phyloP scores from a whole-genome alignment of 2,329 filamentous ascomycete species.

The Thermothelomyces thermophilus region DNA sequence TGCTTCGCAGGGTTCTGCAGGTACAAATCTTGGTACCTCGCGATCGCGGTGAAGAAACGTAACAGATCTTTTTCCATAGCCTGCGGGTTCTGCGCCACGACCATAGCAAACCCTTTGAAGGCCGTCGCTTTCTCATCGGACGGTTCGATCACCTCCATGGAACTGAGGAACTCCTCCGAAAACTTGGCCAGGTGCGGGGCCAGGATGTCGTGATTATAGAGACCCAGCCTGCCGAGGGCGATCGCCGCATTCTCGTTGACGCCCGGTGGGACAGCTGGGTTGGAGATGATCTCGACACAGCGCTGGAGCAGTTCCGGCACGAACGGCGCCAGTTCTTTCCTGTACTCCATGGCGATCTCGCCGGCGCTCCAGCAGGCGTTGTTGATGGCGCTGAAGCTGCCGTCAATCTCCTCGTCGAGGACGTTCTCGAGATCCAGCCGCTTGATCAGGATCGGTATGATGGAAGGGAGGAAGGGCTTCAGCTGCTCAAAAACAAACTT shows the following conservation, averaged over 20 bases:
- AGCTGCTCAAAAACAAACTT: slow-evolving; percentile 85
- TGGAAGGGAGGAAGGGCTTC: slow-evolving; percentile 61
- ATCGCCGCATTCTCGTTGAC: slow-evolving; percentile 93
- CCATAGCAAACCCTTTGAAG: slow-evolving; percentile 79
- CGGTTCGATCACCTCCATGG: slow-evolving; percentile 77
- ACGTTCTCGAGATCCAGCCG: slow-evolving; percentile 79
- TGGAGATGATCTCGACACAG: slow-evolving; percentile 75
- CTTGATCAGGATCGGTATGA: slow-evolving; percentile 76
- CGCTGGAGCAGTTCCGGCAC: slow-evolving; percentile 70
- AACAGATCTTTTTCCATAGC: slow-evolving; percentile 83
- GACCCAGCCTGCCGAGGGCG: slow-evolving; percentile 78
- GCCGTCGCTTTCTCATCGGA: slow-evolving; percentile 94
- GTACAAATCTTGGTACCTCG: slow-evolving; percentile 63
- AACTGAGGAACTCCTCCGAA: slow-evolving; percentile 71
- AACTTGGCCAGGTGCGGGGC: slow-evolving; percentile 74
- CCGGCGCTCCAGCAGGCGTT: slow-evolving; percentile 97
- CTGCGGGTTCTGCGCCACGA: slow-evolving; percentile 80
- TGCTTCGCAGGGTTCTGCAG: slow-evolving; percentile 55
- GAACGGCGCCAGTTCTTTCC: slow-evolving; percentile 68
- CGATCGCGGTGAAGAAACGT: slow-evolving; percentile 78
- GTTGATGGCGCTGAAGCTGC: slow-evolving; percentile 87
- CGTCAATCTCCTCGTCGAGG: slow-evolving; percentile 73
- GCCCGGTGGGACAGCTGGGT: slow-evolving; percentile 76
- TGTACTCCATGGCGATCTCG: slow-evolving; percentile 79
- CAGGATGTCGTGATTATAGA: slow-evolving; percentile 68